Percentiles rank a stretch among this genome's conserved stretches.
phyloP scores from a whole-genome alignment of 495 filamentous ascomycete species.

The Annulohypoxylon nitens region DNA sequence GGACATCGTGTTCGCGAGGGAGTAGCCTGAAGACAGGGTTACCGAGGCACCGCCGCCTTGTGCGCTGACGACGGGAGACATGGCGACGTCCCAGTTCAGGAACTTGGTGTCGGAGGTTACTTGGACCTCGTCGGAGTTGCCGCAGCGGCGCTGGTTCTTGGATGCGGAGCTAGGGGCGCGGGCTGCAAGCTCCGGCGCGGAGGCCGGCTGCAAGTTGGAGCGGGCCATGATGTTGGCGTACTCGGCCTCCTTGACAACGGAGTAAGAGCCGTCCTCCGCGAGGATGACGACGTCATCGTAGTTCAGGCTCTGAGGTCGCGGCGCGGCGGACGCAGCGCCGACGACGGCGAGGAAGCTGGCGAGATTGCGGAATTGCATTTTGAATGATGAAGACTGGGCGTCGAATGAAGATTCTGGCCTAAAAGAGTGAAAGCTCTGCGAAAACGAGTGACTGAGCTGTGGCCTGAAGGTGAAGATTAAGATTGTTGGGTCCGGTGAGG shows the following conservation, averaged over 20 bases:
- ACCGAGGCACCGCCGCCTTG: neutral
- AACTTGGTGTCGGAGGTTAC: neutral
- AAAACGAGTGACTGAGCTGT: neutral
- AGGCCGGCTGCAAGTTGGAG: neutral
- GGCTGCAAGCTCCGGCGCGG: neutral
- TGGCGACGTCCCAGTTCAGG: neutral
- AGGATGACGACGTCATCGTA: neutral
- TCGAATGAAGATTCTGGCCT: neutral
- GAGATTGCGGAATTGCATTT: neutral
- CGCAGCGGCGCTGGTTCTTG: neutral
- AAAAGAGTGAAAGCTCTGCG: neutral
- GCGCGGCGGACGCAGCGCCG: neutral
- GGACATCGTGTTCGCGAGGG: neutral
- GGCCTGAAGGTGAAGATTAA: neutral
- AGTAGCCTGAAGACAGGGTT: neutral
- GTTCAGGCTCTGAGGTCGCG: neutral
- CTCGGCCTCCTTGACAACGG: neutral
- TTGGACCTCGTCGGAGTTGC: neutral
- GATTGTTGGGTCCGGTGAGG: neutral
- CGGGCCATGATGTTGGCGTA: neutral
- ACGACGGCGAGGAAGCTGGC: neutral
- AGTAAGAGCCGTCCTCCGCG: neutral
- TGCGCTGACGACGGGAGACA: neutral
- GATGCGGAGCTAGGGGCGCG: neutral
- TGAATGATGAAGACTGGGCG: neutral